phyloP scores from a whole-genome alignment of 176 grass and related monocot species.

The Miscanthus lutarioriparius region DNA sequence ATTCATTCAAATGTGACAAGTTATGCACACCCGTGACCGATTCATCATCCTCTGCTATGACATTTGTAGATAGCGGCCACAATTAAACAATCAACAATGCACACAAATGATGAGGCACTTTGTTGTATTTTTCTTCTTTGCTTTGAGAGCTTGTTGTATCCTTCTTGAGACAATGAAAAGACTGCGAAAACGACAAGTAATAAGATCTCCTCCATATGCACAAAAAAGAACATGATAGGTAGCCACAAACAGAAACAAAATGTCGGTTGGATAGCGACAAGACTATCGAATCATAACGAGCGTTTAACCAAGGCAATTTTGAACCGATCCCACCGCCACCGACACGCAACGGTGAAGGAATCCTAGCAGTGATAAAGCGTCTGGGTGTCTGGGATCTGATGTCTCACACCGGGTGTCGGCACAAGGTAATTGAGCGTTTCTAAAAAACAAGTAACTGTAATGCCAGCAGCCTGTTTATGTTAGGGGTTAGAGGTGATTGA shows the following conservation, averaged over 20 bases:
- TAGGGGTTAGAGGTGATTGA: background rate
- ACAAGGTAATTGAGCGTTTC: background rate
- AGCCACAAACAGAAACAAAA: background rate
- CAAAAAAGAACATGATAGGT: background rate
- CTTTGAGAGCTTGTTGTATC: background rate
- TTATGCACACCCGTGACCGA: background rate
- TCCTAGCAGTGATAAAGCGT: background rate
- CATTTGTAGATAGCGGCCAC: background rate
- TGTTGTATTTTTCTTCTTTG: background rate
- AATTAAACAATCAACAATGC: background rate
- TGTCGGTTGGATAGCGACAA: background rate
- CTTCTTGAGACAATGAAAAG: background rate
- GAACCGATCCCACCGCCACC: background rate
- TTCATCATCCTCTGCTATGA: background rate
- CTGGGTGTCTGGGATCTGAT: slow-evolving; percentile 36
- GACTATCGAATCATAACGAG: background rate
- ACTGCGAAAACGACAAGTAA: background rate
- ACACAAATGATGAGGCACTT: background rate
- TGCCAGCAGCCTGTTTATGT: background rate
- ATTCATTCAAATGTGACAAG: slow-evolving; percentile 4
- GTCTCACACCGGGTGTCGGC: background rate
- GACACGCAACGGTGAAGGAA: background rate
- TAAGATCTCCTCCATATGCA: background rate
- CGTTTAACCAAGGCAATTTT: background rate
- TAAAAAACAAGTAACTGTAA: background rate